These are phyloP conservation scores for Tritrichomonas foetus DNA, from an alignment of 208 protist genomes.

Conservation along the genomic window DNA sequence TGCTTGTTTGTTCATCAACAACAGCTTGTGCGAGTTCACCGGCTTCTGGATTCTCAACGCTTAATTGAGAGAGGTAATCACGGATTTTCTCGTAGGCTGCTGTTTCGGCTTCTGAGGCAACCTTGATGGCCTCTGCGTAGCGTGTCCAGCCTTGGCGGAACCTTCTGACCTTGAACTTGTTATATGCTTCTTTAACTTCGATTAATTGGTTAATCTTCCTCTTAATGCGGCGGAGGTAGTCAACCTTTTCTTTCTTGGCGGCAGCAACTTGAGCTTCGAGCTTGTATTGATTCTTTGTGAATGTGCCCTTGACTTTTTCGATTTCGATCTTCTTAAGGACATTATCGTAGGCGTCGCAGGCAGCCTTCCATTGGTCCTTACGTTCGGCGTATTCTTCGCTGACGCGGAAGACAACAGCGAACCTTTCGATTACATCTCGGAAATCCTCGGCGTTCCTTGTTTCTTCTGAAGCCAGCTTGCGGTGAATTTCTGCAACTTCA, in stretches of 20 bases:
- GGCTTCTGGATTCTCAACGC: too few relatives aligned
- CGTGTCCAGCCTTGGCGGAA: not conserved
- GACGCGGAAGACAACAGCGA: not conserved
- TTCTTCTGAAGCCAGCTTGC: not conserved
- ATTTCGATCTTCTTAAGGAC: not conserved
- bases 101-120: too few relatives aligned
- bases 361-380: not conserved
- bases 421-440: constrained; percentile 31
- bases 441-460: not conserved
- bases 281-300: not conserved
- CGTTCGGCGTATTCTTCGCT: not conserved
- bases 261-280: not conserved
- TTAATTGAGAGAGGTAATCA: too few relatives aligned
- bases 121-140: not conserved
- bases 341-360: not conserved
- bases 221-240: not conserved
- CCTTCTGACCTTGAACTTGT: not conserved
- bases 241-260: not conserved
- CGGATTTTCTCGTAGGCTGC: too few relatives aligned
- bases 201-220: not conserved
- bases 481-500: not conserved
- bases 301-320: not conserved
- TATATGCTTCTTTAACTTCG: not conserved
- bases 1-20: too few relatives aligned
- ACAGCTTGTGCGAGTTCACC: too few relatives aligned